A percentile compares a stretch with the other conserved stretches of the same genome.
phyloP scores from a whole-genome alignment of 2,329 filamentous ascomycete species.

The Monilinia fructicola region DNA sequence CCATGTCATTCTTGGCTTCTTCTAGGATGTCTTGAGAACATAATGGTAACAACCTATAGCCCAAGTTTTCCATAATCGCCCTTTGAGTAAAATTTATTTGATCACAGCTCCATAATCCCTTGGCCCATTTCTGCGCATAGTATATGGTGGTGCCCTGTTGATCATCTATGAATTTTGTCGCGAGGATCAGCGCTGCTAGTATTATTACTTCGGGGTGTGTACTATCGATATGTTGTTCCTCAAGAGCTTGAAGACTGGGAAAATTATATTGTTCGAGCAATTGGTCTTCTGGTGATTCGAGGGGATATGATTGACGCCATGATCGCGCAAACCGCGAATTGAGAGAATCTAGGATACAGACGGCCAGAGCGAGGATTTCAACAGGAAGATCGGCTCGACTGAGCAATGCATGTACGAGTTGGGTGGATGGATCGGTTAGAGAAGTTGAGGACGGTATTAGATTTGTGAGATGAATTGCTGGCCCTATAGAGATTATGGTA shows the following conservation, averaged over 20 bases:
- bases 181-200: slow-evolving; percentile 61
- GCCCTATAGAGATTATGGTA: slow-evolving; percentile 48
- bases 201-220: slow-evolving; percentile 63
- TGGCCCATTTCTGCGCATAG: slow-evolving; percentile 56
- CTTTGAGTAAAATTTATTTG: slow-evolving; percentile 65
- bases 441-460: slow-evolving; percentile 64
- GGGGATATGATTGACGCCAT: slow-evolving; percentile 61
- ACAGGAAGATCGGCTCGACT: slow-evolving; percentile 57
- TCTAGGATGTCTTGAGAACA: slow-evolving; percentile 56
- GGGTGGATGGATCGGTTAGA: slow-evolving; percentile 56
- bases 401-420: slow-evolving; percentile 61
- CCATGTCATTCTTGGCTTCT: slow-evolving; percentile 63
- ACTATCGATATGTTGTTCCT: slow-evolving; percentile 56
- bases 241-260: slow-evolving; percentile 16
- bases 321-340: slow-evolving; percentile 60
- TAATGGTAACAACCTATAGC: slow-evolving; percentile 62
- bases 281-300: slow-evolving; percentile 40
- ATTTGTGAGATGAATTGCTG: slow-evolving; percentile 65
- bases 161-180: slow-evolving; percentile 66
- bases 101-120: slow-evolving; percentile 55
- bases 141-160: slow-evolving; percentile 52
- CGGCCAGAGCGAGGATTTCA: slow-evolving; percentile 62
- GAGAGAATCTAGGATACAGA: slow-evolving; percentile 66
- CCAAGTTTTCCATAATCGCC: slow-evolving; percentile 62
- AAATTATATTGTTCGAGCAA: slow-evolving; percentile 40